Evolutionary conservation across 257 asterid genomes (phyloP), one percentile per base, ranked within the genome.

Genomic region (Galeopsis tetrahit): DNA sequence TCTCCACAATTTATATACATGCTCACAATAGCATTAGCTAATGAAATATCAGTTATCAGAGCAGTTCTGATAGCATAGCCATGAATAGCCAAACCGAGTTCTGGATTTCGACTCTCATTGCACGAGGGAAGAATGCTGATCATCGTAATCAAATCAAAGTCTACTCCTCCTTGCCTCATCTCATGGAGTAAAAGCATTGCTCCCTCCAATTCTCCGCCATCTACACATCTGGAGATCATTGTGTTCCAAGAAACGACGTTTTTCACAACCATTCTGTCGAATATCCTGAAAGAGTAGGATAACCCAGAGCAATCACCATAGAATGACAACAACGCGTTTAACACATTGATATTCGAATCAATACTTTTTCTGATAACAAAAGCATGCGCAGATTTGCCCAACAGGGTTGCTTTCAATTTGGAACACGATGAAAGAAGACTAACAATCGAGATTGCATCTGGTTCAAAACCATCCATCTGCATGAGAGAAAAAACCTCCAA

Each of bases 381-480:
- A 58, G 83, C 85, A 68, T 89, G 93, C 4, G 81, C 82, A 4
- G 96, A 87, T 68, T 85, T 89, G 33, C 96, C 96, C 53, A 76
- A 78, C 63, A 77, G 51, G 67, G 62, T 10, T 48, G 84, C 84
- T 40, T 74, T 79, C 73, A 79, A 73, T 31, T 73, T 73, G 31
- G 96, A 85, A 79, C 88, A 89, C 2, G 87, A 81, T 14, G 86
- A 68, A 67, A 89, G 89, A 71, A 85, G 72, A 63, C 85, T 79
- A 51, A 87, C 15, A 56, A 84, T 48, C 4, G 96, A 80, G 66
- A 87, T 57, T 48, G 83, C 76, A 72, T 87, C 96, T 13, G 93
- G 91, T 48, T 13, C 75, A 63, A 80, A 78, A 11, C 93, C 91
- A 49, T 82, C 83, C 31, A 33, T 75, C 82, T 81, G 91, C 93